Conservation (phyloP, 2,329 filamentous ascomycete species). For the Ustulina deusta region DNA sequence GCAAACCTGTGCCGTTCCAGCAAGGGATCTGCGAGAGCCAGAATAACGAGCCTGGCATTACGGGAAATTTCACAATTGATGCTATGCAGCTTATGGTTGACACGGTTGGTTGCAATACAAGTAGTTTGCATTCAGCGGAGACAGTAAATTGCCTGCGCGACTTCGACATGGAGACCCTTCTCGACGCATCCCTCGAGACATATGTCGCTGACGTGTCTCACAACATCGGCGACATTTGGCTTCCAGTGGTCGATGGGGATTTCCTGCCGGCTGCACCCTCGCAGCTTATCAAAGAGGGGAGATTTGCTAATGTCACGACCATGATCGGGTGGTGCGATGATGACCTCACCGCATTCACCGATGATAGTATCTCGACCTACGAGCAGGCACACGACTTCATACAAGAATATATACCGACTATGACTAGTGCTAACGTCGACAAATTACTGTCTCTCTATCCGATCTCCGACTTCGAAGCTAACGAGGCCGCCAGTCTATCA, state of each 20-base stretch:
- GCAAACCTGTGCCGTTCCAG: constrained; percentile 58
- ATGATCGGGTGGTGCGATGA: constrained; percentile 60
- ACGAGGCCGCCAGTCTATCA: constrained; percentile 55
- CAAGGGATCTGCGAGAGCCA: constrained; percentile 61
- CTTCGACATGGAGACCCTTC: constrained; percentile 57
- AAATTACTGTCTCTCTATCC: constrained; percentile 64
- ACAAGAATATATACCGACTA: constrained; percentile 53
- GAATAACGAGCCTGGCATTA: constrained; percentile 64
- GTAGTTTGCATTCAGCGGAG: constrained; percentile 55
- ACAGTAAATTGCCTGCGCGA: constrained; percentile 61
- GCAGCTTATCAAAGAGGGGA: constrained; percentile 54
- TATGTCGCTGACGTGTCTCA: constrained; percentile 55
- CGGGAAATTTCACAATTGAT: constrained; percentile 60
- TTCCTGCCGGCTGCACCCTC: constrained; percentile 61
- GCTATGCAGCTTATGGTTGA: constrained; percentile 59
- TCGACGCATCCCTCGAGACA: constrained; percentile 59
- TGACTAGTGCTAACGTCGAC: constrained; percentile 53
- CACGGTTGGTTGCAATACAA: constrained; percentile 57
- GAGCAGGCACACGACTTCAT: constrained; percentile 57
- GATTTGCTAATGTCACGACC: constrained; percentile 56
- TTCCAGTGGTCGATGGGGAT: constrained; percentile 62
- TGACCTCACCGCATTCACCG: constrained; percentile 59
- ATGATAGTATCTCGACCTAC: constrained; percentile 54
- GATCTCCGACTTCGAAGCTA: constrained; percentile 57
- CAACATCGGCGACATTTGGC: constrained; percentile 66